Conservation (phyloP, 345 rosid species). For the Citrus australasica region DNA sequence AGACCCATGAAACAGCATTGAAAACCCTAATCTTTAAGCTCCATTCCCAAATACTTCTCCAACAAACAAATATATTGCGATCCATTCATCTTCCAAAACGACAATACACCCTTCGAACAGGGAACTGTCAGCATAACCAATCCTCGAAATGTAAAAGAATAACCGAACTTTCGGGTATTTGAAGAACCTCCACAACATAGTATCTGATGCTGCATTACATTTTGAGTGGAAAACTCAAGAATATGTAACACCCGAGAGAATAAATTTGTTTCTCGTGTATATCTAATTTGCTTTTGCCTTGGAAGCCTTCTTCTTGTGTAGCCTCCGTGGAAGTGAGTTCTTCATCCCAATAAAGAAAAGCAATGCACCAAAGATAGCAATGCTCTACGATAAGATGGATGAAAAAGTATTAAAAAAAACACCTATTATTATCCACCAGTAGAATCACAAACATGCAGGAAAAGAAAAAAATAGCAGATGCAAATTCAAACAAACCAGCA, state of each 20-base stretch:
- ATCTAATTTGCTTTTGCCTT: constrained; percentile 55
- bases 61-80: not conserved
- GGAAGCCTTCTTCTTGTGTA: constrained; percentile 53
- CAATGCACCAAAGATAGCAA: constrained; percentile 86
- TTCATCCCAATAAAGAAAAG: constrained; percentile 87
- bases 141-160: not conserved
- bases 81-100: constrained; percentile 5
- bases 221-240: constrained; percentile 2
- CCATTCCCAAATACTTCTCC: not conserved
- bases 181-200: constrained; percentile 9
- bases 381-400: constrained; percentile 41
- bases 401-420: not conserved
- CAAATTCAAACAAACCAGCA: constrained; percentile 45
- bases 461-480: not conserved
- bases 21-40: constrained; percentile 1
- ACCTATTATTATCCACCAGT: not conserved
- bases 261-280: not conserved
- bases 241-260: not conserved
- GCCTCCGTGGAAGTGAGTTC: constrained; percentile 63
- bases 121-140: not conserved
- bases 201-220: constrained; percentile 3
- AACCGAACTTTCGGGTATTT: not conserved
- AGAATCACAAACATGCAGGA: not conserved
- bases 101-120: not conserved
- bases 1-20: not conserved